Conservation (phyloP, 2,329 filamentous ascomycete species). For the Paecilomyces sp. region DNA sequence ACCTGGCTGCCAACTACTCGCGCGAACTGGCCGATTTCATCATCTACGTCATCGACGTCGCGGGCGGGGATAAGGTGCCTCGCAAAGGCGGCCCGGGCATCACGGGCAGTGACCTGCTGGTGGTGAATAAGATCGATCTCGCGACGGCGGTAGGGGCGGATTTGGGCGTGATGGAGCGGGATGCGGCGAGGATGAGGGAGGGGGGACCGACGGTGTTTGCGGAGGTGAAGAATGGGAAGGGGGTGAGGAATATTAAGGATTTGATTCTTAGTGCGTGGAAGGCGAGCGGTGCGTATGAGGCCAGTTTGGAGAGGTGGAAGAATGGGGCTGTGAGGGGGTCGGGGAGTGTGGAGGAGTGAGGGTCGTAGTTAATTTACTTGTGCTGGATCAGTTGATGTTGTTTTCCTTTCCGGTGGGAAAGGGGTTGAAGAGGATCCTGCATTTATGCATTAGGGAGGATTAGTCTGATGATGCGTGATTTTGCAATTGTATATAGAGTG, state of each 20-base stretch:
- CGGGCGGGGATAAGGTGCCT: conserved; percentile 92
- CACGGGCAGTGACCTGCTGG: conserved; percentile 85
- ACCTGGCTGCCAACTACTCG: conserved; percentile 93
- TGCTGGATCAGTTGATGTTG: no score
- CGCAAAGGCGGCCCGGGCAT: conserved; percentile 95
- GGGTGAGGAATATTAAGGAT: conserved; percentile 77
- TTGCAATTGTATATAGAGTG: not conserved
- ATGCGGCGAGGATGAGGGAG: conserved; percentile 89
- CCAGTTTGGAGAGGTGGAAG: conserved; percentile 38
- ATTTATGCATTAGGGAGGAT: no score
- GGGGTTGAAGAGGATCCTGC: not conserved
- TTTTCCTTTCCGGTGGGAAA: not conserved
- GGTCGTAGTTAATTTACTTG: no score
- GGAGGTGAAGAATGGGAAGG: conserved; percentile 89
- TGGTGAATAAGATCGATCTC: conserved; percentile 97
- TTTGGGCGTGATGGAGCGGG: conserved; percentile 85
- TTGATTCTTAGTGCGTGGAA: conserved; percentile 90
- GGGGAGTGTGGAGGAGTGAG: conserved; percentile 22
- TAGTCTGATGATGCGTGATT: not conserved
- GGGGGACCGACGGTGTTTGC: conserved; percentile 93
- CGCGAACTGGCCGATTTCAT: conserved; percentile 95
- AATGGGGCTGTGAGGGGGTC: conserved; percentile 30
- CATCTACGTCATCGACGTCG: conserved; percentile 97
- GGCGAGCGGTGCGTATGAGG: conserved; percentile 65
- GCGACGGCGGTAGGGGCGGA: conserved; percentile 88